Base-by-base conservation (phyloP, 2,329 filamentous ascomycete genomes). In the Aspergillus unguis region DNA sequence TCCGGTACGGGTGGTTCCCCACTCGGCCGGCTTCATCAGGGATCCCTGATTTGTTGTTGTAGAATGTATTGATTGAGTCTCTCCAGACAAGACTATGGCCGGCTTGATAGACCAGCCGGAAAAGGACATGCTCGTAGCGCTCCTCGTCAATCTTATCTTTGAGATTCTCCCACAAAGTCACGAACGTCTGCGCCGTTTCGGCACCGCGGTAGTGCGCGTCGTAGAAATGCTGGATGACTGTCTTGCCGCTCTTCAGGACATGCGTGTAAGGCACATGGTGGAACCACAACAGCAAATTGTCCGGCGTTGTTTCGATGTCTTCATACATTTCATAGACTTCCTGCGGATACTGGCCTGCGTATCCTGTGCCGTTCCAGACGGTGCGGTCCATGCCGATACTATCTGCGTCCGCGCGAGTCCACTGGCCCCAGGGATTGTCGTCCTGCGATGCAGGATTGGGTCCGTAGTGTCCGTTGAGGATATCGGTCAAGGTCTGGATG, bases 381-480 rank as follows among this genome's bases (percentile, higher is more conserved):
- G 86, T 88, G 8, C 86, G 79, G 60, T 89, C 86, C 85, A 89
- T 89, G 1, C 86, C 86, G 50, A 89, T 82, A 4, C 74, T 75
- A 23, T 72, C 59, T 0, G 65, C 64, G 55, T 87, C 82, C 0
- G 85, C 85, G 3, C 86, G 80, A 0, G 85, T 88, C 85, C 86
- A 89, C 64, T 87, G 85, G 7, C 86, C 85, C 83, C 83, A 88
- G 2, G 80, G 79, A 58, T 87, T 88, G 60, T 77, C 76, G 57
- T 89, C 86, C 62, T 85, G 82, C 0, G 81, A 83, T 6, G 78
- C 81, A 1, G 86, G 85, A 52, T 84, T 86, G 0, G 86, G 85
- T 0, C 86, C 86, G 62, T 81, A 86, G 68, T 88, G 85, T 0
- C 79, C 81, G 54, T 83, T 81, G 0, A 86, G 71, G 49, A 88